phyloP scores from a whole-genome alignment of 78 protist genomes.

The Thecamonas trahens region DNA sequence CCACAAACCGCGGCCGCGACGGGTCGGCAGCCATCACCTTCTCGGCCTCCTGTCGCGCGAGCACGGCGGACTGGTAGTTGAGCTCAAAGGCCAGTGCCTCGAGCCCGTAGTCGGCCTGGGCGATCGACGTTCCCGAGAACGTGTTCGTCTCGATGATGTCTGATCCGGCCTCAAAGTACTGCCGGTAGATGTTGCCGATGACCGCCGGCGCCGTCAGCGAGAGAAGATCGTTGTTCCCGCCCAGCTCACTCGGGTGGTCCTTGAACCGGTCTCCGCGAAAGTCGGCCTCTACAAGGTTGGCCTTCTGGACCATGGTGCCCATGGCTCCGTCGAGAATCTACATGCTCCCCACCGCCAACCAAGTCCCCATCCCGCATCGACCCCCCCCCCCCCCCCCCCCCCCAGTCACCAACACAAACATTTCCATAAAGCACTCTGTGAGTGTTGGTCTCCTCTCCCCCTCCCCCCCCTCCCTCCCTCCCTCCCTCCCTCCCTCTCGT shows the following conservation, averaged over 20 bases:
- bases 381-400: no score
- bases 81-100: constrained; percentile 58
- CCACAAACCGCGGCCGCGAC: constrained; percentile 71
- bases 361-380: no score
- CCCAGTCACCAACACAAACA: no score
- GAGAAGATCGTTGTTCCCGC: constrained; percentile 97
- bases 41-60: constrained; percentile 48
- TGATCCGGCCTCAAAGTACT: constrained; percentile 93
- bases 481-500: no score
- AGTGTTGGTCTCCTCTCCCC: no score
- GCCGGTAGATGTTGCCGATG: constrained; percentile 71
- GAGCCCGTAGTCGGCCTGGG: constrained; percentile 91
- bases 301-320: constrained; percentile 94
- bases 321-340: constrained; percentile 93
- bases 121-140: constrained; percentile 76
- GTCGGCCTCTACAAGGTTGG: constrained; percentile 81
- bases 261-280: constrained; percentile 81
- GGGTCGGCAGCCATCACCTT: constrained; percentile 33
- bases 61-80: constrained; percentile 59
- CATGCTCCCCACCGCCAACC: no score
- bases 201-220: constrained; percentile 82
- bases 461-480: no score
- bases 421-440: no score
- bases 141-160: constrained; percentile 97
- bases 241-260: constrained; percentile 71